Percentiles rank a stretch among this genome's conserved stretches.
These are phyloP conservation scores for Emmonsia crescens DNA, from an alignment of 2,329 filamentous ascomycete genomes.

Conservation along the genomic window DNA sequence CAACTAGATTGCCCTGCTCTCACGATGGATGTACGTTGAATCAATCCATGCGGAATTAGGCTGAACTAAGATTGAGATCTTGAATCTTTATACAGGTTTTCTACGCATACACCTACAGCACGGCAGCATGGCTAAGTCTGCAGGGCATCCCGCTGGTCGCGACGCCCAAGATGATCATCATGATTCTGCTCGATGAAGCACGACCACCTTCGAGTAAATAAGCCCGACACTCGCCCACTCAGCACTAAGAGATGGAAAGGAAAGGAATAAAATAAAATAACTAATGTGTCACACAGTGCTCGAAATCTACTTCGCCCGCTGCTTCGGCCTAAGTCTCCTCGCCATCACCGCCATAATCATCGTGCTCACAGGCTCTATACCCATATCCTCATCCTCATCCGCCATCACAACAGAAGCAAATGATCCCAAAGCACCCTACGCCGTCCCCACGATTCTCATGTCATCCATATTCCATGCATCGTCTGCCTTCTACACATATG, in stretches of 20 bases:
- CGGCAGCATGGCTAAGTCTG: constrained; percentile 34
- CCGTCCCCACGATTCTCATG: constrained; percentile 54
- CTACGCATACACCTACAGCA: constrained; percentile 35
- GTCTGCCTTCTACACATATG: constrained; percentile 57
- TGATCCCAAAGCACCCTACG: constrained; percentile 49
- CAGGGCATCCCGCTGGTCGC: constrained; percentile 45
- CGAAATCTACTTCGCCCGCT: constrained; percentile 64
- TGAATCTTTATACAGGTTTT: constrained; percentile 26
- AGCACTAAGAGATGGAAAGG: background rate
- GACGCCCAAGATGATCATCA: constrained; percentile 50
- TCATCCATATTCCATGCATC: constrained; percentile 56
- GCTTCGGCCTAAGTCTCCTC: constrained; percentile 57
- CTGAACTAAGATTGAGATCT: background rate
- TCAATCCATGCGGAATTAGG: background rate
- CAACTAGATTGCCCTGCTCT: background rate
- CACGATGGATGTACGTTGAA: constrained; percentile 14
- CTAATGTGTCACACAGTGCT: constrained; percentile 37
- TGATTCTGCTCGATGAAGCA: constrained; percentile 48
- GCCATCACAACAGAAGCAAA: constrained; percentile 34
- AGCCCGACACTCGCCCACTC: too few relatives aligned
- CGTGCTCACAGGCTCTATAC: constrained; percentile 59
- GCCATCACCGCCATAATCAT: constrained; percentile 54
- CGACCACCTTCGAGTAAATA: constrained; percentile 42
- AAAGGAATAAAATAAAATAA: background rate
- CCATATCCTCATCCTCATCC: constrained; percentile 40